Conservation (phyloP, 441 rosid genomes). For the Syzygium malaccense region DNA sequence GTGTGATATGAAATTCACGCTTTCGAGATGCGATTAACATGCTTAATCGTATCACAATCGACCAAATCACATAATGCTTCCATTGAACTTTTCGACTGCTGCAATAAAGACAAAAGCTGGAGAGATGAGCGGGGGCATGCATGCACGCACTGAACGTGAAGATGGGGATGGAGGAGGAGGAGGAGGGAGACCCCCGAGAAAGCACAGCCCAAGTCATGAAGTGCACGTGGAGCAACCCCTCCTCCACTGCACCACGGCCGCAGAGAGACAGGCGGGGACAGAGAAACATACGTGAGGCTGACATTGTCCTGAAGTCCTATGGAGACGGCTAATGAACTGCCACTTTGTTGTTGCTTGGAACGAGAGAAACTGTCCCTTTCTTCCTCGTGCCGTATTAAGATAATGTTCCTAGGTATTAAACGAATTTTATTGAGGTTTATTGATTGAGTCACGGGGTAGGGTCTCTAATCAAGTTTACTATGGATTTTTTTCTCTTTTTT, state of each 20-base stretch:
- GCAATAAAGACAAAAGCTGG: neutral
- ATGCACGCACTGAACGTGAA: neutral
- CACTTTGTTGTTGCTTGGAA: neutral
- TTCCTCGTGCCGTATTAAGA: neutral
- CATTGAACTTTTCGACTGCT: neutral
- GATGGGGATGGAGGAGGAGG: neutral
- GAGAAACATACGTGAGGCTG: neutral
- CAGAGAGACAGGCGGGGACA: neutral
- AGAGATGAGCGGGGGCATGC: neutral
- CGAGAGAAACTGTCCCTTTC: conserved; percentile 2
- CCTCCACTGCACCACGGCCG: neutral
- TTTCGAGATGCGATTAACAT: neutral
- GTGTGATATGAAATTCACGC: neutral
- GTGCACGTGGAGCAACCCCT: conserved; percentile 10
- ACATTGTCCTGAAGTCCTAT: neutral
- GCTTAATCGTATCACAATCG: neutral
- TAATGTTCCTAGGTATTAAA: neutral
- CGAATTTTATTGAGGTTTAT: neutral
- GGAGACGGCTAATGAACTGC: neutral
- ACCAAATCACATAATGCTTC: neutral
- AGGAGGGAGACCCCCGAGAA: neutral
- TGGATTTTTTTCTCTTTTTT: rapidly evolving
- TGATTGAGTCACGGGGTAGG: neutral
- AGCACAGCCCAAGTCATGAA: neutral
- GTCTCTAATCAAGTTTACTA: neutral